Base-by-base conservation (phyloP, 495 filamentous ascomycete species). In the Neurospora sp. region DNA sequence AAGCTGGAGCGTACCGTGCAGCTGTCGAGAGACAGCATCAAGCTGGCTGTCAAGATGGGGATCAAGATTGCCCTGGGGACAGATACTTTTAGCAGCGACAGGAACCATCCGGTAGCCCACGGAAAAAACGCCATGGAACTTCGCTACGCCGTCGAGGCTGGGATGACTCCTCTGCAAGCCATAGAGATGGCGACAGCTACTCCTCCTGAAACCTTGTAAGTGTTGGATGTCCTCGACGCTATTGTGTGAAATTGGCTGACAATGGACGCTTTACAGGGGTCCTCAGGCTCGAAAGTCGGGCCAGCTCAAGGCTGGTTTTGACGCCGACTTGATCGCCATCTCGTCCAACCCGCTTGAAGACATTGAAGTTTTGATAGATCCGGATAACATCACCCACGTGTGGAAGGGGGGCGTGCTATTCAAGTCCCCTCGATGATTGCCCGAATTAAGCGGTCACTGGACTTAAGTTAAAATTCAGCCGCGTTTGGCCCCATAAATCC, bases 121-220 rank as follows among this genome's bases (percentile, higher is more conserved):
- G 40, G 86, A 83, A 85, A 86, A 71, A 80, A 81, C 75, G 86
- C 84, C 6, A 78, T 81, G 71, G 86, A 88, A 72, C 70, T 88
- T 38, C 80, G 81, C 9, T 84, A 82, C 69, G 86, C 86, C 12
- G 84, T 87, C 38, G 78, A 85, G 72, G 84, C 83, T 12, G 86
- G 86, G 0, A 79, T 88, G 82, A 85, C 80, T 44, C 83, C 82
- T 3, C 75, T 88, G n/a, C 78, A 85, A 59, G 86, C 86, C 14
- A 86, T 88, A 72, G 84, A 87, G 73, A 84, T 85, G 6, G 85
- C 84, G 44, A 88, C 86, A 14, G 86, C 86, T 6, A 87, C 83
- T 44, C 83, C 83, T 8, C 84, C 85, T 59, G 71, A 83, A 54
- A 86, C 79, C 1, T 35, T 62, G 54, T 62, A 16, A 62, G 74